Evolutionary conservation across 108 stramenopile genomes (phyloP), one percentile per base, ranked within the genome.

Genomic region (Epithemia pelagica): DNA sequence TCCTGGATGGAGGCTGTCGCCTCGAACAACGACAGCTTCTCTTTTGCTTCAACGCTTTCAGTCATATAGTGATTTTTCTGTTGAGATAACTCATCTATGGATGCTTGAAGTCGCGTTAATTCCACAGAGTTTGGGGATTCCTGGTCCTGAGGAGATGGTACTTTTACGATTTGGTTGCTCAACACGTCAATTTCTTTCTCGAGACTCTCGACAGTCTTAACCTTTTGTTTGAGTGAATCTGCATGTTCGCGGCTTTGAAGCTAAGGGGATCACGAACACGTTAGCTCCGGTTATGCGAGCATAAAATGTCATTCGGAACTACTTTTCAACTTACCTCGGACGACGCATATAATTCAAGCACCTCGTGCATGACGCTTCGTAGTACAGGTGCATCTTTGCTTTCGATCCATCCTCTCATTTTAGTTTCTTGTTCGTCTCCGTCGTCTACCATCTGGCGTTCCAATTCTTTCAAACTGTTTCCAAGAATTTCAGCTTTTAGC

Each of bases 401-500:
- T 8, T 69, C 70, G 25, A 90, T 68, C 21, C 89, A 66, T 29
- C 78, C 79, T 74, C 67, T 31, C 62, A 71, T 58, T 55, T 68
- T 27, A 60, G 74, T 58, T 58, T 68, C 67, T 28, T 78, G 65
- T 27, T 66, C 23, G 30, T 60, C 31, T 32, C 65, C 70, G 25
- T 84, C 74, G 61, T 60, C 62, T 0, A 84, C 76, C 62, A 75
- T 61, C 56, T 78, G 70, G 2, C 32, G 22, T 37, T 73, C 32
- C 58, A 93, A 54, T 20, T 84, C 68, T 52, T 91, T 80, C 52
- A 94, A 51, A 60, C 90, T 89, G 28, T 61, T 67, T 3, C 84
- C 85, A 8, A 94, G 68, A 8, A 94, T 55, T 66, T 94, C 92
- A n/a, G 90, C 57, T 63, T 85, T 87, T 59, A 94, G 59, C 63